Conservation (phyloP, 2,329 filamentous ascomycete species). For the Colletotrichum lentis region DNA sequence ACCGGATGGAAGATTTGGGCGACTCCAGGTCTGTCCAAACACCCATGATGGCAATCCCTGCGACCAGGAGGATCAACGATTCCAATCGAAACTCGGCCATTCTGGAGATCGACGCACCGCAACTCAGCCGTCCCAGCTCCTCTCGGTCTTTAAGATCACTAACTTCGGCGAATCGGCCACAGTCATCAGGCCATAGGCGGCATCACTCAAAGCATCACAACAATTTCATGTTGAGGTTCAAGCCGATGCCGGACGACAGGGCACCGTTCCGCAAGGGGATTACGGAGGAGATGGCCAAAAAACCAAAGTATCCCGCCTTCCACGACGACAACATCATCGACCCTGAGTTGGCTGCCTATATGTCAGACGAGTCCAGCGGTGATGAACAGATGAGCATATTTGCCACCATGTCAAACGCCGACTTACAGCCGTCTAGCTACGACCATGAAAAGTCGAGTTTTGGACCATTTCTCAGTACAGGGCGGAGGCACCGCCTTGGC, state of each 20-base stretch:
- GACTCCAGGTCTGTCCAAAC: constrained; percentile 66
- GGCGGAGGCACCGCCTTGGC: constrained; percentile 78
- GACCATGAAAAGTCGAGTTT: constrained; percentile 81
- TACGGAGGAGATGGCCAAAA: constrained; percentile 71
- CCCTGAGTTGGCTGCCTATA: constrained; percentile 90
- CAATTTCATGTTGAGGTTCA: constrained; percentile 80
- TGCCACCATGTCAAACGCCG: constrained; percentile 73
- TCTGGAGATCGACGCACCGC: constrained; percentile 86
- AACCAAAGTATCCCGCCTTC: constrained; percentile 82
- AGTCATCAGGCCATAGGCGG: constrained; percentile 81
- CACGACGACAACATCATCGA: constrained; percentile 99
- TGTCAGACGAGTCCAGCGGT: constrained; percentile 94
- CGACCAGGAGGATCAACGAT: constrained; percentile 71
- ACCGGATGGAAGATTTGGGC: constrained; percentile 54
- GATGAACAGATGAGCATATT: constrained; percentile 92
- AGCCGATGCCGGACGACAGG: constrained; percentile 75
- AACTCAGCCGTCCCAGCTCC: constrained; percentile 89
- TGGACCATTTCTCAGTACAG: constrained; percentile 73
- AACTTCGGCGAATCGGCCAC: constrained; percentile 68
- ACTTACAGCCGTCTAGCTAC: constrained; percentile 68
- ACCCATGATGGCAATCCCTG: constrained; percentile 76
- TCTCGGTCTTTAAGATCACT: constrained; percentile 86
- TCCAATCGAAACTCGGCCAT: constrained; percentile 88
- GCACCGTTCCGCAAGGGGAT: constrained; percentile 84
- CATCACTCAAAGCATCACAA: constrained; percentile 79